These are phyloP conservation scores for Halophytophthora polymorphica DNA, from an alignment of 352 stramenopile genomes.

Conservation along the genomic window DNA sequence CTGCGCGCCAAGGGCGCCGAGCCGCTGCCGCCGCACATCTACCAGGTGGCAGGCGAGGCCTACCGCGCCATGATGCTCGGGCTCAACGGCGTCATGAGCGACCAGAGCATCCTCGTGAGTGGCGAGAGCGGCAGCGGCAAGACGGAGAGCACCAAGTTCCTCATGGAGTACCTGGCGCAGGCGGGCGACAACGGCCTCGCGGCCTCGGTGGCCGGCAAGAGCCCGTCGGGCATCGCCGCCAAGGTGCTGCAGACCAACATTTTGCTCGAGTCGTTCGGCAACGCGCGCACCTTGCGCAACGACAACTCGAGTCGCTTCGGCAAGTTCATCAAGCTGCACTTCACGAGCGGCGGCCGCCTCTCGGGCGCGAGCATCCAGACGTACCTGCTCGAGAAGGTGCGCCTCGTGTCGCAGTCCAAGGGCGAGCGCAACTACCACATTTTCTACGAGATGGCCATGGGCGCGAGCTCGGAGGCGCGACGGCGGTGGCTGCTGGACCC, in stretches of 20 bases:
- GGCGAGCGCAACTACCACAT: conserved; percentile 87
- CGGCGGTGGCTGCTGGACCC: conserved; percentile 64
- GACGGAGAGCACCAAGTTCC: conserved; percentile 89
- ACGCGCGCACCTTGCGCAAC: conserved; percentile 85
- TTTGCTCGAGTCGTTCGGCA: conserved; percentile 88
- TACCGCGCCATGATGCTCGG: conserved; percentile 79
- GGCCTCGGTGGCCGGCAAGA: conserved; percentile 36
- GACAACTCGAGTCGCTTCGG: conserved; percentile 91
- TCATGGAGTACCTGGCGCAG: conserved; percentile 86
- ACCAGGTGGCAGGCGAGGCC: conserved; percentile 76
- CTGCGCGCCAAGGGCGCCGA: conserved; percentile 22
- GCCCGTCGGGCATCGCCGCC: conserved; percentile 61
- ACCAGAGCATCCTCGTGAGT: conserved; percentile 85
- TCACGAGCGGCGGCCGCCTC: conserved; percentile 65
- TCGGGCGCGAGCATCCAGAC: conserved; percentile 88
- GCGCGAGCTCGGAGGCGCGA: conserved; percentile 47
- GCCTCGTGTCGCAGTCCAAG: conserved; percentile 77
- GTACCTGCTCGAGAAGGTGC: conserved; percentile 95
- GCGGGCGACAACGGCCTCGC: conserved; percentile 70
- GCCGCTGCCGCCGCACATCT: conserved; percentile 77
- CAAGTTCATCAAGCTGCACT: conserved; percentile 92
- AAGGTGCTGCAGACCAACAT: conserved; percentile 91
- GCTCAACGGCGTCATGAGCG: conserved; percentile 47
- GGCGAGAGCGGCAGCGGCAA: conserved; percentile 86
- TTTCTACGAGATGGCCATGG: conserved; percentile 81